Evolutionary conservation across 208 protist species (phyloP), one percentile per base, ranked within the genome.

Genomic region (Leishmania braziliensis): DNA sequence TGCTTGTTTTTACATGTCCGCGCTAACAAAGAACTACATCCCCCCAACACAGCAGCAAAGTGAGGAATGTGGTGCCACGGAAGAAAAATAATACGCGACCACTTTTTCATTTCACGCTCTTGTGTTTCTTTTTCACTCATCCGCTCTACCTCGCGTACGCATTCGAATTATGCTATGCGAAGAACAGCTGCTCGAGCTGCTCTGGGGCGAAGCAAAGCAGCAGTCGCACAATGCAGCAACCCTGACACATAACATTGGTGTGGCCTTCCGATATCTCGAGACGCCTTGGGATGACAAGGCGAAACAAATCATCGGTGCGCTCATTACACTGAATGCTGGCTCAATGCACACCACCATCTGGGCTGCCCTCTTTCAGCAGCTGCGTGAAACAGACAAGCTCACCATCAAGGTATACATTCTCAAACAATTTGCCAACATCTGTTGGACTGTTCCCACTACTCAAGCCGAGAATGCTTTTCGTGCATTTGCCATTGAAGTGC

Each of bases 331-430:
- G 33, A 86, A 86, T 48, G 77, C 78, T 26, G 77, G 68, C 33
- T 65, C 73, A 23, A 86, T 86, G 82, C 78, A 79, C 74, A 82
- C 84, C 43, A 91, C 88, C 18, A 79, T 88, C 51, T 93, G 90
- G 88, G 88, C 88, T 1, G 90, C 91, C 8, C 71, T 93, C 9
- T 85, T 92, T 43, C 86, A 91, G 65, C 83, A 81, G 63, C 72
- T 93, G 39, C 84, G 85, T 43, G 86, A 92, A 75, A 77, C 82
- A 26, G 46, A n/a, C 39, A 75, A 71, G 5, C 36, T 76, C 8
- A 29, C 62, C 3, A 75, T 82, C 23, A 88, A 92, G 76, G 69
- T 93, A 2, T 82, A 71, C 76, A 83, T 93, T 8, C 78, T 93
- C 54, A 77, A 81, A 36, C 88, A 91, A 16, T 93, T 93, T 81